phyloP scores from a whole-genome alignment of 2,329 filamentous ascomycete species.

The Aspergillus niger region DNA sequence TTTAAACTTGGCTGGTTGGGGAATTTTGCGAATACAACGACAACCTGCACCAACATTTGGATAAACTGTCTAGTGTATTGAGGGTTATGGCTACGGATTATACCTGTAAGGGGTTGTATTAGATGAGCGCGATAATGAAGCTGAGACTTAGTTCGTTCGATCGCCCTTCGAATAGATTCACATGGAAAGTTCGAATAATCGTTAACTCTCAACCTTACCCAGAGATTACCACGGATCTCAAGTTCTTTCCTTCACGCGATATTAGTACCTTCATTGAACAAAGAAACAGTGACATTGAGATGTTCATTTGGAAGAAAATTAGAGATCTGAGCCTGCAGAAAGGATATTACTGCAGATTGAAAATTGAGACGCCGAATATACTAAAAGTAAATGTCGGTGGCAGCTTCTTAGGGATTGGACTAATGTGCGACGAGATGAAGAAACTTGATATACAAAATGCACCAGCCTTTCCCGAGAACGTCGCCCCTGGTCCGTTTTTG shows the following conservation, averaged over 20 bases:
- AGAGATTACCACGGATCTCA: too few relatives aligned
- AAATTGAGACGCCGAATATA: background rate
- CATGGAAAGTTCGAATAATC: too few relatives aligned
- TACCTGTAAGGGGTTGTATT: too few relatives aligned
- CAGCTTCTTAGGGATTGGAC: background rate
- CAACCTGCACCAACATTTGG: too few relatives aligned
- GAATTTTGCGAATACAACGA: too few relatives aligned
- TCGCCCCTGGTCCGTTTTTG: background rate
- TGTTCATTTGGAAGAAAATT: background rate
- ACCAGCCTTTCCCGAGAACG: background rate
- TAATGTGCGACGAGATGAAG: background rate
- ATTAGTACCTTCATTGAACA: background rate
- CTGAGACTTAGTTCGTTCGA: too few relatives aligned
- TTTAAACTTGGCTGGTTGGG: too few relatives aligned
- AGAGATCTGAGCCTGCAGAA: background rate
- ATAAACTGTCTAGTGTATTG: too few relatives aligned
- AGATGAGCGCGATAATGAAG: too few relatives aligned
- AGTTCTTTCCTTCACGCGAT: background rate
- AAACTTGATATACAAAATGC: background rate
- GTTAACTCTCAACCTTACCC: too few relatives aligned
- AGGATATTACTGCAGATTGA: background rate
- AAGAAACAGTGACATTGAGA: background rate
- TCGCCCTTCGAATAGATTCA: too few relatives aligned
- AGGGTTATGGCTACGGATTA: too few relatives aligned
- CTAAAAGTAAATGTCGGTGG: background rate